These are phyloP conservation scores for Meira nashicola DNA, from an alignment of 1,284 basidiomycete species.

Conservation along the genomic window DNA sequence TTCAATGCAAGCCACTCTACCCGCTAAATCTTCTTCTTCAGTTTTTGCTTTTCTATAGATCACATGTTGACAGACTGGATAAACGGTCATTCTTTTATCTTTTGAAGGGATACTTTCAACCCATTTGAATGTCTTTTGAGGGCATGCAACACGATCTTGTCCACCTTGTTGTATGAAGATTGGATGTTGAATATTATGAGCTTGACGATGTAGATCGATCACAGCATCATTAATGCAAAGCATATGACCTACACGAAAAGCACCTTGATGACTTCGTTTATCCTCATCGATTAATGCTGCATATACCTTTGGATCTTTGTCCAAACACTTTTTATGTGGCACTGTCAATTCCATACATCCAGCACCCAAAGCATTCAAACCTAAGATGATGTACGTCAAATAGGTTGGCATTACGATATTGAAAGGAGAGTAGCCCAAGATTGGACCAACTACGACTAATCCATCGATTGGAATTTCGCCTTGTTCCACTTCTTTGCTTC, in stretches of 20 bases:
- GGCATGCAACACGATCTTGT: slow-evolving; percentile 39
- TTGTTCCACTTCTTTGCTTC: background rate
- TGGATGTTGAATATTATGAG: slow-evolving; percentile 30
- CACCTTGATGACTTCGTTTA: slow-evolving; percentile 41
- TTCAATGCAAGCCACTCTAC: slow-evolving; percentile 41
- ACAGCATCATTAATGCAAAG: slow-evolving; percentile 27
- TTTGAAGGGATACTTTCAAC: slow-evolving; percentile 20
- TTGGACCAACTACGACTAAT: slow-evolving; percentile 41
- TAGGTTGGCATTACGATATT: slow-evolving; percentile 25
- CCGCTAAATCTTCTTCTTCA: slow-evolving; percentile 47
- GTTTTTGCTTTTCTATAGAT: slow-evolving; percentile 49
- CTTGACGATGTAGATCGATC: slow-evolving; percentile 20
- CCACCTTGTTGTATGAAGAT: slow-evolving; percentile 44
- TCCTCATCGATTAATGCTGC: slow-evolving; percentile 44
- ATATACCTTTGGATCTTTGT: slow-evolving; percentile 50
- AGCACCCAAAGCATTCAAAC: slow-evolving; percentile 25
- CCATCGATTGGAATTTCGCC: slow-evolving; percentile 4
- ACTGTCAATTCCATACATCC: slow-evolving; percentile 39
- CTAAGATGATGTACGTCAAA: slow-evolving; percentile 17
- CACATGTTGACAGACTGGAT: slow-evolving; percentile 49
- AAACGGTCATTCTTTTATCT: slow-evolving; percentile 30
- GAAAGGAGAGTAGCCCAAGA: slow-evolving; percentile 34
- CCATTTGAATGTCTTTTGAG: slow-evolving; percentile 23
- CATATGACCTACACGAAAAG: slow-evolving; percentile 43
- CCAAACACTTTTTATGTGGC: slow-evolving; percentile 46